Base-by-base conservation (phyloP, 257 asterid genomes). In the Solanum appendiculatum region DNA sequence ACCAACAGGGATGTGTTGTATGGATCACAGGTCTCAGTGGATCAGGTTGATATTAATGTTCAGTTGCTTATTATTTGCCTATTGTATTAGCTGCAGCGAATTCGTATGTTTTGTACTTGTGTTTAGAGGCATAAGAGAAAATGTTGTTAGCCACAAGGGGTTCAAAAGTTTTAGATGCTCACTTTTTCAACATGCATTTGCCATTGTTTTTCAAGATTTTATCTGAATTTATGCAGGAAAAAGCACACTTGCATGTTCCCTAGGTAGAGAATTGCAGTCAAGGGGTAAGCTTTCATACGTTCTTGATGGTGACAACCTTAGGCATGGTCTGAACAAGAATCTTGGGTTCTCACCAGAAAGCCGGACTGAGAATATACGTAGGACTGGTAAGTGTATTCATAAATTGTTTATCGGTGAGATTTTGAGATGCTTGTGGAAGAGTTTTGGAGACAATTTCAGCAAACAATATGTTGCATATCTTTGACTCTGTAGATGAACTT, bases 21-120 rank as follows among this genome's bases (percentile, higher is more conserved):
- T 96, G 99, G 99, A 95, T 96, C 89, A 96, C 99, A 68, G 99
- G 99, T 82, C 97, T 96, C 74, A 96, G 99, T 88, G 99, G 99
- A 89, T 96, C 99, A 92, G 99, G 99, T 96, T 69, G 86, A 37
- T 64, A 21, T 70, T 42, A 15, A 27, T 36, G 4, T 44, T 14
- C 23, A 42, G 18, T 86, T 39, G 39, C 73, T 78, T 82, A 16
- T 7, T 48, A 69, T 74, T 40, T 15, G 42, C 72, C 84, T 85
- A 4, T 29, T 36, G 31, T 44, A 20, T 85, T 63, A 40, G 63
- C 64, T 80, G 85, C 21, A 6, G 9, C 16, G 11, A 80, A 46
- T 54, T 80, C 10, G 1, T 80, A 46, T 46, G 16, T 29, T 42
- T 16, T 78, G 60, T 48, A 44, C 27, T 7, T n/a, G 14, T 40